Conservation (phyloP, 495 filamentous ascomycete genomes). For the Penicillium alfredii region DNA sequence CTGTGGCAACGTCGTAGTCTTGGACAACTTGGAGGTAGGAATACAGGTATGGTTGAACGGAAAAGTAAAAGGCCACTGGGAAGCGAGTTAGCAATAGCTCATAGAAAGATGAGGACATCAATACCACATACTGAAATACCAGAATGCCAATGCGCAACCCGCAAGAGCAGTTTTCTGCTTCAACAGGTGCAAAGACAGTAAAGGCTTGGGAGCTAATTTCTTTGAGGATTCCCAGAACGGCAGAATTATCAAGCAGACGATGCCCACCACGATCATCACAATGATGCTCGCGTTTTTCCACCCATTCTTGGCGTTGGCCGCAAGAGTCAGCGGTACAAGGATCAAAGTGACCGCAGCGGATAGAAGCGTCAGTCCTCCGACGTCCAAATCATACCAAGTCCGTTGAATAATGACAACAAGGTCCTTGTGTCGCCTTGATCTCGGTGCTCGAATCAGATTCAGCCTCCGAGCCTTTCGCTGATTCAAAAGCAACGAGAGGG, state of each 20-base stretch:
- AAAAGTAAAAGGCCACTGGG: constrained; percentile 59
- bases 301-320: constrained; percentile 39
- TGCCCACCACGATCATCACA: constrained; percentile 55
- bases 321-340: constrained; percentile 55
- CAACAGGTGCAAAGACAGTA: constrained; percentile 55
- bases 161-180: constrained; percentile 56
- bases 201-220: constrained; percentile 48
- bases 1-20: constrained; percentile 51
- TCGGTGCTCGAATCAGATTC: constrained; percentile 40
- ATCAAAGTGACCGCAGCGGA: constrained; percentile 53
- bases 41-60: constrained; percentile 60
- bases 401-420: constrained; percentile 32
- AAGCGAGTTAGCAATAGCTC: constrained; percentile 19
- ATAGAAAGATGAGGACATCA: not conserved
- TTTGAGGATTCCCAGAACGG: constrained; percentile 56
- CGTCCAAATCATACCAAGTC: constrained; percentile 51
- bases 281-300: constrained; percentile 55
- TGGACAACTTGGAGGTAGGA: constrained; percentile 72
- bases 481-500: constrained; percentile 47
- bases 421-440: constrained; percentile 29
- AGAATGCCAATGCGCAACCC: constrained; percentile 52
- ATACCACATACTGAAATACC: constrained; percentile 52
- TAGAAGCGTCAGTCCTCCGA: constrained; percentile 52
- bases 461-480: constrained; percentile 50
- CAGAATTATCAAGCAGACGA: constrained; percentile 49